These are phyloP conservation scores for Cutaneotrichosporon sp. DNA, from an alignment of 1,284 basidiomycete genomes.

Conservation along the genomic window DNA sequence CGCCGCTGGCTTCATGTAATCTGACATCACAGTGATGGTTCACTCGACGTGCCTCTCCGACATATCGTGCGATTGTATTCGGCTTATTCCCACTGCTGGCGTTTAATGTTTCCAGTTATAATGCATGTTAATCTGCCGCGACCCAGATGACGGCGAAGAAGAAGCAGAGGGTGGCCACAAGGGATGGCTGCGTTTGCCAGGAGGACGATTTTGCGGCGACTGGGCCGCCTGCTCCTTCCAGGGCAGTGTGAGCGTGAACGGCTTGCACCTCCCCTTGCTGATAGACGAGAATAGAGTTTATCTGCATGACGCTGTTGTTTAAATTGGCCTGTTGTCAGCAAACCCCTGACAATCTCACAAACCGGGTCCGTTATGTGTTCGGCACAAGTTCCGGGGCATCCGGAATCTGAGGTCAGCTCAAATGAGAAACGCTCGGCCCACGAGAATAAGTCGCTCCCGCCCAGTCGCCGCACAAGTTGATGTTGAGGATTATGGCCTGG, in stretches of 20 bases:
- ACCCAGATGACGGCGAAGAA: too few relatives aligned
- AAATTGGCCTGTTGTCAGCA: slow-evolving; percentile 30
- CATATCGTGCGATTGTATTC: too few relatives aligned
- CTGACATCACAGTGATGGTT: too few relatives aligned
- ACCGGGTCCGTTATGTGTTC: slow-evolving; percentile 59
- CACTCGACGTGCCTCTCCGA: too few relatives aligned
- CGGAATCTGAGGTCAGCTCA: slow-evolving; percentile 19
- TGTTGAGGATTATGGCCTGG: slow-evolving; percentile 66
- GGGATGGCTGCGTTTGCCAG: too few relatives aligned
- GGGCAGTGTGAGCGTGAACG: not conserved
- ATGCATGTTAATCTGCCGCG: too few relatives aligned
- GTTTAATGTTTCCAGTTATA: too few relatives aligned
- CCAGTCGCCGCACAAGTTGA: slow-evolving; percentile 58
- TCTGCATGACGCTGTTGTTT: slow-evolving; percentile 41
- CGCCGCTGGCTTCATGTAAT: too few relatives aligned
- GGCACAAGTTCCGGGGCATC: slow-evolving; percentile 66
- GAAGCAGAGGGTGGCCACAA: too few relatives aligned
- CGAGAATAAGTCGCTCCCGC: slow-evolving; percentile 55
- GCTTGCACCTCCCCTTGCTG: slow-evolving; percentile 20
- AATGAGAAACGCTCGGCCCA: slow-evolving; percentile 16
- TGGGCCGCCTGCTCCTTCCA: too few relatives aligned
- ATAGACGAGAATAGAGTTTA: slow-evolving; percentile 43
- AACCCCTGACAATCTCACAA: not conserved
- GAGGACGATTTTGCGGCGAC: too few relatives aligned
- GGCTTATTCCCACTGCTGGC: too few relatives aligned